These are phyloP conservation scores for Atkinsonella texensis DNA, from an alignment of 2,329 filamentous ascomycete species.

Conservation along the genomic window DNA sequence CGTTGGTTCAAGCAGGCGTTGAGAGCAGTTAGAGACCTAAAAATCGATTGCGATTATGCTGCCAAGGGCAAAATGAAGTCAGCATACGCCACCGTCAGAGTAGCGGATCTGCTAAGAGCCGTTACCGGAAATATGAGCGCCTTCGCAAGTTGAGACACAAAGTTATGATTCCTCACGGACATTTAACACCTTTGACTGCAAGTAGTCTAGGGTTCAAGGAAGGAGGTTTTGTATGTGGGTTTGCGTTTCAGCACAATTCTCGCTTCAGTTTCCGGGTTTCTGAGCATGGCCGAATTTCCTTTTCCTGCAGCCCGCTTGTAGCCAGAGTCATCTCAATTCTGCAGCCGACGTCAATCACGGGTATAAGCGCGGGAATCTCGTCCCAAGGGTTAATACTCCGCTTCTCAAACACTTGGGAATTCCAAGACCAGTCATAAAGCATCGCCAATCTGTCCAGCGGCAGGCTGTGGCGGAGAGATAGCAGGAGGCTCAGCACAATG, in stretches of 20 bases:
- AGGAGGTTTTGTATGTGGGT: no score
- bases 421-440: slow-evolving; percentile 32
- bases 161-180: slow-evolving; percentile 78
- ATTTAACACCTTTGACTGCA: no score
- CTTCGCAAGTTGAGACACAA: slow-evolving; percentile 79
- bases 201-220: no score
- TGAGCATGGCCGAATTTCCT: no score
- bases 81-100: slow-evolving; percentile 74
- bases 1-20: no score
- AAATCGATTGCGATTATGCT: slow-evolving; percentile 84
- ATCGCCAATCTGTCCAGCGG: slow-evolving; percentile 31
- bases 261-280: no score
- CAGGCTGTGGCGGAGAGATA: slow-evolving; percentile 28
- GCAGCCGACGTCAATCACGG: slow-evolving; percentile 31
- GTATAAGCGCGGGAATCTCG: slow-evolving; percentile 33
- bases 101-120: slow-evolving; percentile 78
- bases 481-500: slow-evolving; percentile 37
- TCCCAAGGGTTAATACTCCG: slow-evolving; percentile 38
- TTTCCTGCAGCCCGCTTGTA: no score
- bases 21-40: no score
- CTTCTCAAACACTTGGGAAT: slow-evolving; percentile 34
- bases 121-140: slow-evolving; percentile 79
- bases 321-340: slow-evolving; percentile 21
- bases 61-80: slow-evolving; percentile 71
- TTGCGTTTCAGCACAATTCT: no score